Evolutionary conservation across 2,329 filamentous ascomycete species (phyloP), one percentile per base, ranked within the genome.

Genomic region (Fusarium verrucosum): DNA sequence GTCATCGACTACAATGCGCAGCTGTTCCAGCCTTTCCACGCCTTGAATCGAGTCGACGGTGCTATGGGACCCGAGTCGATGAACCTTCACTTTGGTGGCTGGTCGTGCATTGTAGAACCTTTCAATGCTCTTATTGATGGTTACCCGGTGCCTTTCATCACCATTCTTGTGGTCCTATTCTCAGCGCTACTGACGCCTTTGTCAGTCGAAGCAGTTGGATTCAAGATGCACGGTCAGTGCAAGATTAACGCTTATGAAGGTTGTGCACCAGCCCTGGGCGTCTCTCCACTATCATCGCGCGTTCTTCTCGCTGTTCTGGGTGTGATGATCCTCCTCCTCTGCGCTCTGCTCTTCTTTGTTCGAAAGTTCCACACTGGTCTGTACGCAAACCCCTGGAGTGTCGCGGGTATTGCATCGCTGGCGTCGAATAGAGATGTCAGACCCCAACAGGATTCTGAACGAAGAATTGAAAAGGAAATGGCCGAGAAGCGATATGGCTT

Each of bases 21-120:
- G 52, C 70, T 79, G 1, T 80, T 79, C 45, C 79, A 80, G 52
- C 81, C 81, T 4, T 83, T 83, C 62, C 77, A 80, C 51, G 75
- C 78, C 5, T 71, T 85, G 25, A 75, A 78, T n/a, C 72, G 65
- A 8, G 62, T 72, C 0, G 67, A 73, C 6, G 81, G 81, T 4
- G 78, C 78, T 0, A 50, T 70, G 0, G 81, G 81, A 0, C 64
- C 70, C 2, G 74, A 81, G 36, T 82, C 81, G 0, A 73, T 83
- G 47, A 80, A 76, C 6, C 73, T 82, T 10, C 75, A 79, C 53
- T 82, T 80, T 26, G 55, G 66, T 5, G 79, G 80, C 0, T 65
- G 77, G 50, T 70, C 73, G 10, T 75, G 76, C 7, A 70, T 82
- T 8, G 10, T 76, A 2, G 70, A 72, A 4, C 79, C 80, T 0